These are phyloP conservation scores for Beauveria caledonica DNA, from an alignment of 2,329 filamentous ascomycete genomes.

Conservation along the genomic window DNA sequence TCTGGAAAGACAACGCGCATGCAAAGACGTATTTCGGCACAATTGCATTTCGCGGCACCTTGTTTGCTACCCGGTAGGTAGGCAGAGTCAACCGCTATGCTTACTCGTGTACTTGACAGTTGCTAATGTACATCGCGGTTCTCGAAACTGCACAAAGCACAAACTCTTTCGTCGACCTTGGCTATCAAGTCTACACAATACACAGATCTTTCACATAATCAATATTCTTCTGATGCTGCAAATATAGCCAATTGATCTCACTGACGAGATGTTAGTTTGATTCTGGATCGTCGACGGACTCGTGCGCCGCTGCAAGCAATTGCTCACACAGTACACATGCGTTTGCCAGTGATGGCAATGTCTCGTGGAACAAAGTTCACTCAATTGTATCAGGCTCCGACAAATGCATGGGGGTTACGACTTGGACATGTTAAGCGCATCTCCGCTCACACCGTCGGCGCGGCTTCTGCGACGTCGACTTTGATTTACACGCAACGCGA, in stretches of 20 bases:
- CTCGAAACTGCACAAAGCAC: not conserved
- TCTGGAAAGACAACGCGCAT: too few relatives aligned
- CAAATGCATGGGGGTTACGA: not conserved
- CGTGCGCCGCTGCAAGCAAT: not conserved
- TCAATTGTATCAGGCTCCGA: not conserved
- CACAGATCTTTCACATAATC: not conserved
- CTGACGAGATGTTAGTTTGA: not conserved
- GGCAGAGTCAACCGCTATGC: not conserved
- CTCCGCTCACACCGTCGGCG: not conserved
- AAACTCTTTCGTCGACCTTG: too few relatives aligned
- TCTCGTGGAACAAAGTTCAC: not conserved
- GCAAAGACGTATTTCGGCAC: not conserved
- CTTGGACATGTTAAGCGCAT: not conserved
- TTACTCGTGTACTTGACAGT: not conserved
- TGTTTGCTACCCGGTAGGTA: not conserved
- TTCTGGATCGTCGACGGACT: too few relatives aligned
- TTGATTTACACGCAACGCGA: not conserved
- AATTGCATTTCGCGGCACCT: not conserved
- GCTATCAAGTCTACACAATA: too few relatives aligned
- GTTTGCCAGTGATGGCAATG: not conserved
- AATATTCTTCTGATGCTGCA: not conserved
- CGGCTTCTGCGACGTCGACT: not conserved
- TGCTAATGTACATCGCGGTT: not conserved
- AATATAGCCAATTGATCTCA: not conserved
- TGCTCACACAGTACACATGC: not conserved